Base-by-base conservation (phyloP, 2,329 filamentous ascomycete genomes). In the Thermoascus crustaceus region DNA sequence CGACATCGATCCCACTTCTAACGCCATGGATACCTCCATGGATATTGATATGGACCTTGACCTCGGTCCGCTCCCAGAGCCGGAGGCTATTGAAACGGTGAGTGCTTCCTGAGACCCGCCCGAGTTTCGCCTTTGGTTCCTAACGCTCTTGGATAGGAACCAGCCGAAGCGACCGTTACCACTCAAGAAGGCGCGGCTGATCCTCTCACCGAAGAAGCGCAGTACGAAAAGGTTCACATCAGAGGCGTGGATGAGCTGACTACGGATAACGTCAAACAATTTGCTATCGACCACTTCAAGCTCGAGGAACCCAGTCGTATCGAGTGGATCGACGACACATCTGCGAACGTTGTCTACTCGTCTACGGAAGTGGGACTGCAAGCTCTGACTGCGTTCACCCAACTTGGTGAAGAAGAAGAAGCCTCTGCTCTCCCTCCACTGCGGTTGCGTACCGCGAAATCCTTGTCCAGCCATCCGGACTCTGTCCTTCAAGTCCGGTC, bases 271-370 rank as follows among this genome's bases (percentile, higher is more conserved):
- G 81, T 96, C 49, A 80, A 82, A 48, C 69, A 73, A 40, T 95
- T 87, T 50, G 76, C 85, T 6, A 63, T 69, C 31, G 72, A 84
- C 43, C 75, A 91, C 57, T 86, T 75, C 51, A 64, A 70, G 22
- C 57, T 61, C 9, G 68, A 71, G 37, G 53, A 66, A 34, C 68
- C 79, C 38, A 67, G 74, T 37, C 72, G 75, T 42, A 70, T 95
- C 44, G 87, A 96, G 64, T 98, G 91, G 91, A 86, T 98, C 46
- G 85, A 96, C 57, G 91, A 98, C 60, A 80, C 77, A 5, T 89
- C 86, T 0, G 85, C 86, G 43, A 96, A 96, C 55, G 69, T 95
- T 35, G 62, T 94, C 34, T 96, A 91, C 64, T 67, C 69, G 38
- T 69, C 65, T 22, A 53, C 67, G 8, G 66, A 72, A 29, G 61